Evolutionary conservation across 306 rosid genomes (phyloP), one percentile per base, ranked within the genome.

Genomic region (Ziziphus jujuba): DNA sequence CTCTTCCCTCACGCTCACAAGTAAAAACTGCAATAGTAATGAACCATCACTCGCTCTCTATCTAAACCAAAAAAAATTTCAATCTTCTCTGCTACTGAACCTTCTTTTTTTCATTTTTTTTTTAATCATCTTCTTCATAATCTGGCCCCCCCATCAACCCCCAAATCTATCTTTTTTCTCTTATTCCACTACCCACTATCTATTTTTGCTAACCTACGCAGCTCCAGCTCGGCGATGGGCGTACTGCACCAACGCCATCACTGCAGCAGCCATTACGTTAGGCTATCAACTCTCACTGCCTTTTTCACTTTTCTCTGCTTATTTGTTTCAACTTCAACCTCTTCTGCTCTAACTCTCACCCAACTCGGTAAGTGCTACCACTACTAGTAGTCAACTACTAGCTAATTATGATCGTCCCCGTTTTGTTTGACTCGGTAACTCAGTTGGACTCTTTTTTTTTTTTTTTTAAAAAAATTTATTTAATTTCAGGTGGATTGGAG

Each of bases 281-380:
- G 56, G 63, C 78, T 81, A 0, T 76, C 66, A 47, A 45, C 82
- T 44, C 74, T 89, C 61, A 64, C 87, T 21, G 75, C 79, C 75
- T 75, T 92, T 70, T 77, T 92, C 79, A 54, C 80, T 56, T 48
- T 90, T 63, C 86, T 92, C 79, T 28, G 33, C 33, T 25, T 87
- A 11, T 74, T 91, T 55, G 66, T 78, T 56, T 80, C 85, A 0
- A 71, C 86, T 57, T 53, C 69, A 61, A 81, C 82, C 60, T 2
- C 55, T 17, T 15, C 20, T 17, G n/a, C 7, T 50, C 12, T 58
- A 50, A 50, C 7, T 50, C 12, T 58, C 13, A 17, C 82, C 62
- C 81, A 63, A 17, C 81, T 78, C 63, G 79, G 90, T 84, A 84
- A 82, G 77, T 25, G 0, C 14, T 34, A 14, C 25, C 13, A 17